Conservation (phyloP, 352 stramenopile genomes). For the Phytophthora quininea region DNA sequence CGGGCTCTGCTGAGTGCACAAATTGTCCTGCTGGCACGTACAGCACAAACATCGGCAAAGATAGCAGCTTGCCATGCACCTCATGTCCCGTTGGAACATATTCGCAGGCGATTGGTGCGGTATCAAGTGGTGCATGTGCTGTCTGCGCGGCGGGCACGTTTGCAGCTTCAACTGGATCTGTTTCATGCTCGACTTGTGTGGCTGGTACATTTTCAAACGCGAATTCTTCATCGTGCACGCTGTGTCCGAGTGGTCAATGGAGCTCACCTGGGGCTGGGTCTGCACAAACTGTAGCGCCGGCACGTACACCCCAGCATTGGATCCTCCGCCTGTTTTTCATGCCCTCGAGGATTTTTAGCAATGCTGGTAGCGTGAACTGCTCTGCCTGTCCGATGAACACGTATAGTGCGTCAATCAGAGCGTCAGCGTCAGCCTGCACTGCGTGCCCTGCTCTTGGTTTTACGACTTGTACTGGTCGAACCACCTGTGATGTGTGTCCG, state of each 20-base stretch:
- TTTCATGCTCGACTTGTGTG: conserved; percentile 29
- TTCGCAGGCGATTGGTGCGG: conserved; percentile 45
- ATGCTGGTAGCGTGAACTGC: conserved; percentile 37
- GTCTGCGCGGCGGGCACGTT: conserved; percentile 37
- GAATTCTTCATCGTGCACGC: conserved; percentile 47
- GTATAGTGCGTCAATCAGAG: conserved; percentile 34
- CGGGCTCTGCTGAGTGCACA: conserved; percentile 49
- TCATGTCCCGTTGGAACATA: conserved; percentile 56
- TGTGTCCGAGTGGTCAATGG: conserved; percentile 51
- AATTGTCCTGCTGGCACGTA: conserved; percentile 57
- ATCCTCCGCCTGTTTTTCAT: conserved; percentile 50
- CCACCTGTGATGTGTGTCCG: conserved; percentile 33
- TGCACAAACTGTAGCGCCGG: conserved; percentile 55
- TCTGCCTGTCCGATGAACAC: conserved; percentile 58
- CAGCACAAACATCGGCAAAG: conserved; percentile 50
- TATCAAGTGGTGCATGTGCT: conserved; percentile 33
- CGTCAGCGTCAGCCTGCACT: conserved; percentile 30
- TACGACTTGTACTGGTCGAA: conserved; percentile 41
- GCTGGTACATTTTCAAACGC: conserved; percentile 48
- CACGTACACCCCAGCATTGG: conserved; percentile 51
- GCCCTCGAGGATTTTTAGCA: conserved; percentile 68
- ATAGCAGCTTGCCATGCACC: conserved; percentile 37
- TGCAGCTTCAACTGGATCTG: conserved; percentile 13
- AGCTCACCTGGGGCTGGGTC: conserved; percentile 34
- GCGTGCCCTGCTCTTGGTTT: conserved; percentile 45